phyloP scores from a whole-genome alignment of 441 rosid genomes.

The Rhodomyrtus psidioides region DNA sequence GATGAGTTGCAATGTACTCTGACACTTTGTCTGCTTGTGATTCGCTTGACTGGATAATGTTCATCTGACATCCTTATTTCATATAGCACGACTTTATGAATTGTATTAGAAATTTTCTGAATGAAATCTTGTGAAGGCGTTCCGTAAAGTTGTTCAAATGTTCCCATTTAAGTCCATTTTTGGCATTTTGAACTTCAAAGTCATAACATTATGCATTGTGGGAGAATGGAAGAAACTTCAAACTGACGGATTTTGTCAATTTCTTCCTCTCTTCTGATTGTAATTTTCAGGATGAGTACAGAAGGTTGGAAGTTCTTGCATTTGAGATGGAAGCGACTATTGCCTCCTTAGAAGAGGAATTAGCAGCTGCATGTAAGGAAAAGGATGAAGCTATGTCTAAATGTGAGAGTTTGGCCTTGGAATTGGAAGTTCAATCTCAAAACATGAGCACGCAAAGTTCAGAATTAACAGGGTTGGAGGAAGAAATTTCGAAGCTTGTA shows the following conservation, averaged over 20 bases:
- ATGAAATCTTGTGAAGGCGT: not conserved
- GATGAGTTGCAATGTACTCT: not conserved
- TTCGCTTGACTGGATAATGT: not conserved
- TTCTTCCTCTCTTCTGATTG: not conserved
- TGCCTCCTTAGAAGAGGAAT: slow-evolving; percentile 73
- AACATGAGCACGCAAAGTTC: slow-evolving; percentile 35
- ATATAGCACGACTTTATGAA: not conserved
- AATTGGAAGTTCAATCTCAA: slow-evolving; percentile 42
- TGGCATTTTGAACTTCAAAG: not conserved
- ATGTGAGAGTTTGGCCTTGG: slow-evolving; percentile 44
- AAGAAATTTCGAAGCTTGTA: slow-evolving; percentile 51
- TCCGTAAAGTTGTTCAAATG: not conserved
- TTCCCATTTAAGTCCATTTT: not conserved
- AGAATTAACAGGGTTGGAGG: slow-evolving; percentile 41
- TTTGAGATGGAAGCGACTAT: slow-evolving; percentile 91
- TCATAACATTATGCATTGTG: not conserved
- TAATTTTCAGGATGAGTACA: slow-evolving; percentile 63
- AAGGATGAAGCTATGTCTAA: slow-evolving; percentile 43
- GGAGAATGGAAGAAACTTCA: not conserved
- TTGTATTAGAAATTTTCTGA: not conserved
- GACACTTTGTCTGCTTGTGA: not conserved
- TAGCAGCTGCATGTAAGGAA: slow-evolving; percentile 46
- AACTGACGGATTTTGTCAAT: not conserved
- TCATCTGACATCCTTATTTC: not conserved
- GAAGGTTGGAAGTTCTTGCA: slow-evolving; percentile 69